Base-by-base conservation (phyloP, 106 monocot genomes). In the Acanthochlamys bracteata region DNA sequence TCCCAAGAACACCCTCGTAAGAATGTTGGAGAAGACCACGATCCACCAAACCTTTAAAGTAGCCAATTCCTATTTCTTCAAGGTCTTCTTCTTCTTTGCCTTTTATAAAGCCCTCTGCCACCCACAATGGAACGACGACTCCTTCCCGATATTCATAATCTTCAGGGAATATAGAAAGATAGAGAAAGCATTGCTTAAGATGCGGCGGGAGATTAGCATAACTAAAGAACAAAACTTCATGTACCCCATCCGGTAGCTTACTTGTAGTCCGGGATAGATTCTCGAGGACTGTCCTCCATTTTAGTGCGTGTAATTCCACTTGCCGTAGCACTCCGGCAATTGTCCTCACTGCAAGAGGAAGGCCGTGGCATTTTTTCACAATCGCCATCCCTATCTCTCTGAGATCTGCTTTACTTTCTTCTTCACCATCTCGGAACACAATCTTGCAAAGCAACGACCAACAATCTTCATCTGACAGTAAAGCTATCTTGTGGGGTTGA, bases 81-180 rank as follows among this genome's bases (percentile, higher is more conserved):
- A 78, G 20, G 25, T 39, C 20, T 4, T 24, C 1, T 17, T 40
- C 16, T 11, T 59, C 73, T 42, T 63, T 40, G 14, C 41, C 25
- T 17, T 42, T 57, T n/a, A 83, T 20, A 21, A 78, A 75, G 2
- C 75, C 71, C 17, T 83, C 78, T 6, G 66, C 60, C 4, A 75
- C 57, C 83, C 78, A 83, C 15, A 61, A 25, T 20, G 46, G 45
- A 13, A 60, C 42, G 20, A 78, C n/a, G 13, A 10, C 0, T 22
- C 43, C 3, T 25, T 20, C 7, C 23, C 59, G 16, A 25, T 10
- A n/a, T 49, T 14, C 49, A 25, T 25, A 23, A 16, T 63, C 60
- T 25, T 40, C 27, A 9, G 73, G 73, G 46, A 71, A 71, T 25
- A 83, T 7, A 10, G 56, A 1, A 21, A 57, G 24, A 20, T 57